A percentile compares a stretch with the other conserved stretches of the same genome.
Evolutionary conservation across 352 stramenopile genomes (phyloP).

Genomic region (Phytopythium helicoides): DNA sequence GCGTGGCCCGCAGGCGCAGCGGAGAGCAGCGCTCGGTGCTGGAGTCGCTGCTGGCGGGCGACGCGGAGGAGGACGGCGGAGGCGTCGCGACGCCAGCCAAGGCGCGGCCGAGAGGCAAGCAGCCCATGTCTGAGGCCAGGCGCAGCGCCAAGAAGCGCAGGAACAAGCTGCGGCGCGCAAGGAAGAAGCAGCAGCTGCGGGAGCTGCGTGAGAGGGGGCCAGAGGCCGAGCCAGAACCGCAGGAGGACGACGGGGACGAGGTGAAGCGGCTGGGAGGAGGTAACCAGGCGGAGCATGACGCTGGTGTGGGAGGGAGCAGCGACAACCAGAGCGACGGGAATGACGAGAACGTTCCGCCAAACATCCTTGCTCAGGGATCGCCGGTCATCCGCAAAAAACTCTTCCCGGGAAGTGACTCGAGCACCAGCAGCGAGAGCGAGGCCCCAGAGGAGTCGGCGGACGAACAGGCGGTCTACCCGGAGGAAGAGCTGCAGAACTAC

Average conservation of each 20-base stretch:
- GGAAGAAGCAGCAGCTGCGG: not conserved
- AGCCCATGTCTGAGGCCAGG: not conserved
- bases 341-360: not conserved
- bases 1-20: not conserved
- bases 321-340: not conserved
- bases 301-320: not conserved
- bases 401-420: conserved; percentile 1
- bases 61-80: not conserved
- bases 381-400: conserved; percentile 6
- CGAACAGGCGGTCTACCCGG: not conserved
- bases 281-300: not conserved
- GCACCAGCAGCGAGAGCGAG: conserved; percentile 4
- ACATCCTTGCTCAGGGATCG: not conserved
- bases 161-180: not conserved
- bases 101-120: too few relatives aligned
- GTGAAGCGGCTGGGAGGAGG: not conserved
- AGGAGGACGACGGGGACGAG: not conserved
- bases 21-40: conserved; percentile 1
- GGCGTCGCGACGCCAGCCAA: not conserved
- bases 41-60: conserved; percentile 5
- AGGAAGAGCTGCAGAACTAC: conserved; percentile 4
- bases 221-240: not conserved
- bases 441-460: not conserved
- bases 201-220: conserved; percentile 5
- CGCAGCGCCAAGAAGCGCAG: not conserved